Evolutionary conservation across 2,329 filamentous ascomycete species (phyloP), one percentile per base, ranked within the genome.

Genomic region (Xylariaceae sp.): DNA sequence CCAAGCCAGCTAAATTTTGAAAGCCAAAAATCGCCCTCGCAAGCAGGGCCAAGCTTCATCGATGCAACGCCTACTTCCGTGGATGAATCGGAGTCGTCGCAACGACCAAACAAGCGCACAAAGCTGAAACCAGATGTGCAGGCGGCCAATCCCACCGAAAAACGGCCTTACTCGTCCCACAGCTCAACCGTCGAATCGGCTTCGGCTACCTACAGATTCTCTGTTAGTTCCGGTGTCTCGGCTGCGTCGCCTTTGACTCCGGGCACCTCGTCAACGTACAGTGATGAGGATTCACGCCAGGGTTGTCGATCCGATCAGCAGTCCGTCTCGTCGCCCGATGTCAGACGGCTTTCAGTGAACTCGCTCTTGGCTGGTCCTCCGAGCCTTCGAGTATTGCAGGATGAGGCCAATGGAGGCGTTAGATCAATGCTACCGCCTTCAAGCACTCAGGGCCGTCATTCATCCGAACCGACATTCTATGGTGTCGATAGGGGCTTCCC

Each of bases 401-500:
- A 56, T 13, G 52, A 52, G 19, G 51, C 42, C 26, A 36, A 40
- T 34, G 42, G 51, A 38, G 50, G 54, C 28, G 49, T 52, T 18
- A 54, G 53, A 17, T 40, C 50, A 24, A 51, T 51, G 35, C 49
- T 55, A 34, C 50, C 49, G n/a, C 49, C 47, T 37, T 47, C 56
- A 37, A 52, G 57, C 33, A 54, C 55, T 26, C 44, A 47, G n/a
- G n/a, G 41, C 9, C 44, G 50, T 15, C n/a, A 34, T 30, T 50
- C 45, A 49, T 66, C 44, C 56, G 68, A 49, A 63, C 64, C 28
- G 26, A 73, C 64, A 6, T 77, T 72, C 33, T 89, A 86, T 57
- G 87, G 87, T 4, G 76, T 85, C 45, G 87, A 91, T 55, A 71
- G 78, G 42, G 87, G 87, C 1, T 71, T 80, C 45, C 74, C 74